phyloP scores from a whole-genome alignment of 2,329 filamentous ascomycete genomes.

The Paramyrothecium roridum region DNA sequence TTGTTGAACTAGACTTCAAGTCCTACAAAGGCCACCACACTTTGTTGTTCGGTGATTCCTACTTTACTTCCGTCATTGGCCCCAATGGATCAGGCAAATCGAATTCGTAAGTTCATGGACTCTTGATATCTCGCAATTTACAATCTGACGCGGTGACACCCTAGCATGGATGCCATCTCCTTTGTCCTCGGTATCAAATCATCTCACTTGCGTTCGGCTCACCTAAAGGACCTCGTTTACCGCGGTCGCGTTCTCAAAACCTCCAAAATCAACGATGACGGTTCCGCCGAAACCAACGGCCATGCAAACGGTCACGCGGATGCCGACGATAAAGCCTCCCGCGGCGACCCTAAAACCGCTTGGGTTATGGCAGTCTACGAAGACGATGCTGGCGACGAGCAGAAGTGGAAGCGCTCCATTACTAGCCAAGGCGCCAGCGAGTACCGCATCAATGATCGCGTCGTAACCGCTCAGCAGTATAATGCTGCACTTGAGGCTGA shows the following conservation, averaged over 20 bases:
- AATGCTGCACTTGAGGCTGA: conserved; percentile 89
- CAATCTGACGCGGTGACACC: too few relatives aligned
- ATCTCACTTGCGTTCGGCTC: conserved; percentile 90
- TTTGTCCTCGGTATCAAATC: conserved; percentile 99
- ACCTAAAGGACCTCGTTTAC: conserved; percentile 93
- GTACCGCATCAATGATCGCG: conserved; percentile 92
- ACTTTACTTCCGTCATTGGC: conserved; percentile 98
- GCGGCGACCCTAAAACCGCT: conserved; percentile 83
- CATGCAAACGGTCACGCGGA: conserved; percentile 59
- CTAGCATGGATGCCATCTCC: conserved; percentile 96
- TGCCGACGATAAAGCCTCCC: conserved; percentile 62
- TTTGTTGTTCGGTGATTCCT: conserved; percentile 93
- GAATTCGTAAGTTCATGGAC: conserved; percentile 76
- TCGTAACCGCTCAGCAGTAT: conserved; percentile 87
- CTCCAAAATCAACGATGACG: conserved; percentile 88
- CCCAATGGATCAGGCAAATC: conserved; percentile 99
- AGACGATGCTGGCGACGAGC: conserved; percentile 92
- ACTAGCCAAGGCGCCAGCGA: conserved; percentile 86
- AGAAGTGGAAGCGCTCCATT: conserved; percentile 94
- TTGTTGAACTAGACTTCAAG: conserved; percentile 75
- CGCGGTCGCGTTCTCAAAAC: conserved; percentile 90
- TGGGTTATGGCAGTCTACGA: conserved; percentile 99
- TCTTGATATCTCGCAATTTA: neutral
- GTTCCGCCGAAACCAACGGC: conserved; percentile 65
- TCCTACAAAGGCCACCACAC: conserved; percentile 97